Base-by-base conservation (phyloP, 1,284 basidiomycete genomes). In the Fomitiporia mediterranea region DNA sequence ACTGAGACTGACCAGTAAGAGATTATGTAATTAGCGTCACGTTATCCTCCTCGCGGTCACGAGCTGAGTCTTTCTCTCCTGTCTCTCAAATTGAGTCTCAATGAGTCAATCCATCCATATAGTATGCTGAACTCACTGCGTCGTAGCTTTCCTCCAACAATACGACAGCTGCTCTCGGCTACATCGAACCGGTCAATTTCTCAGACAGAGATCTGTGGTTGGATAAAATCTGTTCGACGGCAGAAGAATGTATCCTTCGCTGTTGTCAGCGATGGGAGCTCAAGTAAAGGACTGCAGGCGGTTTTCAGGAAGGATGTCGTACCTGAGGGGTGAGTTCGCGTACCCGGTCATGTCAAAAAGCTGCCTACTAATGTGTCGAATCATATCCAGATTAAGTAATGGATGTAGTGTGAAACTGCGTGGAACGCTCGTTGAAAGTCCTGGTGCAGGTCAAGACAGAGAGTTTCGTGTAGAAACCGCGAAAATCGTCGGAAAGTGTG, bases 221-320 rank as follows among this genome's bases (percentile, higher is more conserved):
- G 92, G 91, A 76, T 97, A 53, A 87, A 86, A 65, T 89, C 87
- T 0, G 78, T 95, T 43, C 80, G 94, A 39, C 80, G 81, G 32
- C 92, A 95, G 72, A 96, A 96, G 75, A 85, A 86, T 55, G 77
- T 94, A 28, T 78, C 90, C 0, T 97, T 97, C 65, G 86, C 86
- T 0, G 85, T 90, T 42, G 69, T 97, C 53, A 84, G 81, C 50
- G 94, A 98, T 69, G 94, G 94, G 2, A 90, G 86, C 53, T 82
- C 79, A 1, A 64, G 76, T 5, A 69, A 75, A 19, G 82, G 81
- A 1, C 65, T 96, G 13, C 94, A 98, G 69, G 89, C 86, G 1
- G 92, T 97, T 3, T 76, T 94, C 61, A 66, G 75, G 15, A 75
- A 82, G 28, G 46, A 48, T 17, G 21, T 34, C 21, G 32, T 57